A percentile compares a stretch with the other conserved stretches of the same genome.
These are phyloP conservation scores for Musa schizocarpa DNA, from an alignment of 176 grass and related monocot species.

Conservation along the genomic window DNA sequence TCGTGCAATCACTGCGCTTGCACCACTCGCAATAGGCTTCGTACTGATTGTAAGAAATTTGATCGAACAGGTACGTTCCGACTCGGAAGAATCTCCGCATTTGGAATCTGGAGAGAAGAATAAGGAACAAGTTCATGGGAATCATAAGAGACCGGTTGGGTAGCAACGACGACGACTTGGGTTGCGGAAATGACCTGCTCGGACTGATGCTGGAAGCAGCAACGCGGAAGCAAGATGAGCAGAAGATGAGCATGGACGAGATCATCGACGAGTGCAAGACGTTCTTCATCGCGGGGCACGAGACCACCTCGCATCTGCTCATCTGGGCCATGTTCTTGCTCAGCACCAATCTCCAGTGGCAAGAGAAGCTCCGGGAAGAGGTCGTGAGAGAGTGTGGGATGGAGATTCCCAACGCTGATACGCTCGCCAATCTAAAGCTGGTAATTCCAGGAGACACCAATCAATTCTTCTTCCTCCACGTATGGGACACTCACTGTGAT, in stretches of 20 bases:
- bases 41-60: neutral
- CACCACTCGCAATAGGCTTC: neutral
- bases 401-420: slow-evolving; percentile 21
- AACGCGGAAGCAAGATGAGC: slow-evolving; percentile 6
- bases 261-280: slow-evolving; percentile 55
- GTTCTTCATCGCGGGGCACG: slow-evolving; percentile 43
- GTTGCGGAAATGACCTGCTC: slow-evolving; percentile 40
- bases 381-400: slow-evolving; percentile 30
- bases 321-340: slow-evolving; percentile 29
- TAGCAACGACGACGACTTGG: neutral
- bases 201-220: slow-evolving; percentile 33
- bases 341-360: slow-evolving; percentile 37
- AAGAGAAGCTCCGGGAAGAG: slow-evolving; percentile 40
- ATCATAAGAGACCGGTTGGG: slow-evolving; percentile 22
- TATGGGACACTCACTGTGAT: neutral
- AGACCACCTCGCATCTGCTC: slow-evolving; percentile 25
- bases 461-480: neutral
- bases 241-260: slow-evolving; percentile 28
- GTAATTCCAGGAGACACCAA: neutral
- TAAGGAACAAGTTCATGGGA: slow-evolving; percentile 21
- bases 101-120: slow-evolving; percentile 22
- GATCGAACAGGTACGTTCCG: slow-evolving; percentile 15
- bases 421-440: slow-evolving; percentile 45
- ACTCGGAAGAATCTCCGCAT: slow-evolving; percentile 22
- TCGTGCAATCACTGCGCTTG: neutral